Evolutionary conservation across 495 filamentous ascomycete genomes (phyloP), one percentile per base, ranked within the genome.

Genomic region (Aspergillus bridgeri): DNA sequence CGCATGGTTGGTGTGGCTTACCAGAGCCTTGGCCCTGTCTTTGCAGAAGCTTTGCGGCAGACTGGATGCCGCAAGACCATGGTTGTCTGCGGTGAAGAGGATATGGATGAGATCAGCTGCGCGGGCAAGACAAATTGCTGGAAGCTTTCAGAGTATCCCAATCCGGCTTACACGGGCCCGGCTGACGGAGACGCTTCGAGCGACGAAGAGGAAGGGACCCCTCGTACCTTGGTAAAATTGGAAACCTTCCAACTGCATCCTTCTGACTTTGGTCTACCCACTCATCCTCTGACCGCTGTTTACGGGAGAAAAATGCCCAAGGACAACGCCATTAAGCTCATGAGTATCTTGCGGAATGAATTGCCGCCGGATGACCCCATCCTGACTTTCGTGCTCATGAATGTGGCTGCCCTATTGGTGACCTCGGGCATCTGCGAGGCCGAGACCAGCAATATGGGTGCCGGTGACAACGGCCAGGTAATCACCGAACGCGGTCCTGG

Each of bases 91-190:
- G 94, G 95, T 27, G 86, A 87, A 58, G 94, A 98, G 72, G 89
- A 97, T 52, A 84, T 99, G 50, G 94, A 99, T 69, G 94, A 99
- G 74, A 86, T 99, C 55, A 91, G 86, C 60, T 95, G 90, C 63
- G 94, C 92, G 3, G 91, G 92, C 0, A 71, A 74, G 33, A 96
- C 92, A 17, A 84, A 89, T 61, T 97, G 92, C 81, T 97, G 94
- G 92, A 83, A 81, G 67, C 71, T 97, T 1, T 75, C 81, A 2
- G 81, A 88, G 58, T 71, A 74, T 56, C 68, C 77, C 17, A 80
- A 82, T 51, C 75, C 80, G 2, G 64, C 56, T 1, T 78, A 72
- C 56, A 60, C 71, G 33, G 61, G 56, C 20, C 48, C 64, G 3
- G 62, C 61, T 6, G 59, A 65, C 1, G 69, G 68, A 15, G 69